Base-by-base conservation (phyloP, 495 filamentous ascomycete genomes). In the Bacidia gigantensis region DNA sequence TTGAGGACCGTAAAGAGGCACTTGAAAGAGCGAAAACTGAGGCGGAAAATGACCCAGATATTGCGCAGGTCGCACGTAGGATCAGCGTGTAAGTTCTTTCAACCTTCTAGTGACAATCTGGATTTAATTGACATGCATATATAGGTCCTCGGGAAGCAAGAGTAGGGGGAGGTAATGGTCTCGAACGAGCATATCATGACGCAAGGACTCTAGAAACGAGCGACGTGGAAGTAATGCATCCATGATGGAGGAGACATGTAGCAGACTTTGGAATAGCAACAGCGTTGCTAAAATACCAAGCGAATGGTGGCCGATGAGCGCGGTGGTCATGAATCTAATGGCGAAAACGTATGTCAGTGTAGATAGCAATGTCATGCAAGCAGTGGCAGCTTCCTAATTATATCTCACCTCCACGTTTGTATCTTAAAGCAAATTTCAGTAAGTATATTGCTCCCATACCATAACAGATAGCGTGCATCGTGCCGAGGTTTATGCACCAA, bases 31-130 rank as follows among this genome's bases (percentile, higher is more conserved):
- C 92, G 2, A 77, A 76, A 20, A 75, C 78, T 29, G 89, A 96
- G 60, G 92, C 92, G 11, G 89, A 94, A 40, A 92, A 96, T 62
- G 92, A 98, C 56, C 78, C 81, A 55, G 84, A 83, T 50, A 67
- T 98, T 62, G 84, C 87, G 56, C 79, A 77, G 41, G 79, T 98
- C 26, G 90, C 89, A 18, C 76, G 92, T 64, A 76, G 89, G 62
- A 82, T 98, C 60, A 95, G 89, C 84, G 94, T 92, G 92, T 96
- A 74, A 87, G 89, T 70, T 32, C 14, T 38, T 7, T 52, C 39
- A 35, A 35, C 29, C 29, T 7, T 14, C 29, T 35, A n/a, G n/a
- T n/a, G n/a, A n/a, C n/a, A n/a, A n/a, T n/a, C n/a, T n/a, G n/a
- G n/a, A n/a, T n/a, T n/a, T n/a, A n/a, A n/a, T n/a, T 35, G 29